phyloP scores from a whole-genome alignment of 73 alveolate genomes.

The Vitrella brassicaformis region DNA sequence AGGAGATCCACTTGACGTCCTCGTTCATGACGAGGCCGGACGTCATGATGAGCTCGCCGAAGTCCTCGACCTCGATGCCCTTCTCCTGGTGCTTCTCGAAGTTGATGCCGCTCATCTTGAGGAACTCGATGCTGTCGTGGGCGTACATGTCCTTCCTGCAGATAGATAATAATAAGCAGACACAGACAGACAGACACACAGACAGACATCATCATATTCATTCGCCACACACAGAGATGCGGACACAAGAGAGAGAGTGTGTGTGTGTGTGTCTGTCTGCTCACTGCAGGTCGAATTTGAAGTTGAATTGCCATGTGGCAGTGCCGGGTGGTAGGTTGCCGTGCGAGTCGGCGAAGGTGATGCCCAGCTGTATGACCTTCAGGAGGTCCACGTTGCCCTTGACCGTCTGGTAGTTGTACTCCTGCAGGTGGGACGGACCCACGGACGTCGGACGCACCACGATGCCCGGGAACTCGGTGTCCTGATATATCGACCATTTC shows the following conservation, averaged over 20 bases:
- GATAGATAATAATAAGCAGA: too few relatives aligned
- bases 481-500: background rate
- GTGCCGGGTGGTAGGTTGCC: conserved; percentile 58
- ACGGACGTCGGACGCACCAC: background rate
- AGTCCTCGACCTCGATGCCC: conserved; percentile 55
- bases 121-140: conserved; percentile 47
- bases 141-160: conserved; percentile 40
- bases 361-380: conserved; percentile 67
- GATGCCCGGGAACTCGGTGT: background rate
- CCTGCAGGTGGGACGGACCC: too few relatives aligned
- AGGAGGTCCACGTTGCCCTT: conserved; percentile 60
- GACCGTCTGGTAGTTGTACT: conserved; percentile 55
- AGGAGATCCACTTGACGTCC: conserved; percentile 55
- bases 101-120: conserved; percentile 61
- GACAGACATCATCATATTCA: background rate
- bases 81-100: conserved; percentile 54
- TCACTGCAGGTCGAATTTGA: conserved; percentile 43
- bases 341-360: conserved; percentile 60
- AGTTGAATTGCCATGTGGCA: conserved; percentile 72
- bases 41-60: conserved; percentile 53
- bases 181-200: background rate
- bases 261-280: too few relatives aligned
- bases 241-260: background rate
- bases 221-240: background rate
- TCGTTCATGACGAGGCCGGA: conserved; percentile 18